Percentiles rank a stretch among this genome's conserved stretches.
These are phyloP conservation scores for Rubia peregrina DNA, from an alignment of 305 asterid genomes.

Conservation along the genomic window DNA sequence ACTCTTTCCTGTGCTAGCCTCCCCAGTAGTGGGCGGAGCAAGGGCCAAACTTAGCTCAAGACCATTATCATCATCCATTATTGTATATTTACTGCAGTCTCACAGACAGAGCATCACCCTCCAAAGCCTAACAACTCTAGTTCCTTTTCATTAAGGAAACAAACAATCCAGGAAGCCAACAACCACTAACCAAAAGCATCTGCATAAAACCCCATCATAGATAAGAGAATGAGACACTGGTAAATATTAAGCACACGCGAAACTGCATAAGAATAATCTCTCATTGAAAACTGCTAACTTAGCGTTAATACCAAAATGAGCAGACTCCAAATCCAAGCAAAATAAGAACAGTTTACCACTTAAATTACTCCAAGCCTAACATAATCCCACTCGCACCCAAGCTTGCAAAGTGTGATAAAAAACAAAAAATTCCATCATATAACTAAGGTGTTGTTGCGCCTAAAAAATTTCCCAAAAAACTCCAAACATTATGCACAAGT, in stretches of 20 bases:
- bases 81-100: slow-evolving; percentile 11
- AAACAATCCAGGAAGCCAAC: background rate
- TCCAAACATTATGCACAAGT: too few species aligned
- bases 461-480: background rate
- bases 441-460: background rate
- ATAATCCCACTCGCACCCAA: background rate
- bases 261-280: background rate
- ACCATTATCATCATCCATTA: slow-evolving; percentile 73
- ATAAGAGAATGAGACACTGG: background rate
- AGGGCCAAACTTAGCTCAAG: slow-evolving; percentile 82
- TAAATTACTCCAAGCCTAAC: background rate
- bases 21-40: slow-evolving; percentile 73
- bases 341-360: background rate
- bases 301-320: background rate
- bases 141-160: background rate
- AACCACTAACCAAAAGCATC: slow-evolving; percentile 12
- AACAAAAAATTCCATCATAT: background rate
- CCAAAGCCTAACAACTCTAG: background rate
- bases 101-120: background rate
- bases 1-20: slow-evolving; percentile 41
- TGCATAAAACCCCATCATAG: slow-evolving; percentile 11
- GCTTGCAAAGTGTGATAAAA: background rate
- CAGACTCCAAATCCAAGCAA: background rate
- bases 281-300: background rate
- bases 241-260: background rate